Base-by-base conservation (phyloP, 2,329 filamentous ascomycete genomes). In the Monosporascus sp. region DNA sequence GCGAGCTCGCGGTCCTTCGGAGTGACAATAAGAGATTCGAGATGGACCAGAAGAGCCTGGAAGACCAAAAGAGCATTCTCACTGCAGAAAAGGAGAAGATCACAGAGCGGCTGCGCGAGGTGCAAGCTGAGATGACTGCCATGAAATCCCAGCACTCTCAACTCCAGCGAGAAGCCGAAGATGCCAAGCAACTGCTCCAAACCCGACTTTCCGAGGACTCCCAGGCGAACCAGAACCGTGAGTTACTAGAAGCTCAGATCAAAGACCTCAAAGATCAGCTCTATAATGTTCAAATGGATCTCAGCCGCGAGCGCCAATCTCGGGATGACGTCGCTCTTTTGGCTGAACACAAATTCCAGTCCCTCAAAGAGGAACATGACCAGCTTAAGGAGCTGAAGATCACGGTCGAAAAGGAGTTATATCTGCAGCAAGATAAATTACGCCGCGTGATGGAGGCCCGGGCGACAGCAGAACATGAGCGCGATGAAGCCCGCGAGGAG, bases 351-450 rank as follows among this genome's bases (percentile, higher is more conserved):
- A 95, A 94, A 68, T 89, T 87, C 63, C 79, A 88, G 45, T 84
- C 87, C 49, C 77, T 99, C 55, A 87, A 92, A 67, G 86, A 92
- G 26, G 91, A 97, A 60, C 96, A 86, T 62, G 87, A 95, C 49
- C 82, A 84, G 37, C 78, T 97, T 37, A 96, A 96, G 63, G 91
- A 97, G 58, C 87, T 91, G 27, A 99, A 99, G 71, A 96, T 97
- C 63, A 96, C 86, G 47, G 96, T 99, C 58, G 93, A 99, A 71
- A 97, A 97, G 70, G 93, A 97, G 71, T 86, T 99, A 69, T 97
- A 97, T 68, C 87, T 89, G 5, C 93, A 97, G 66, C 92, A 97
- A 69, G 93, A 99, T 66, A 88, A 89, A 11, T 81, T 97, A 46
- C 85, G 94, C 38, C 85, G 93, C 52, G 89, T 91, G 11, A 90